A percentile compares a stretch with the other conserved stretches of the same genome.
phyloP scores from a whole-genome alignment of 176 grass and related monocot genomes.

The Luzula sylvatica region DNA sequence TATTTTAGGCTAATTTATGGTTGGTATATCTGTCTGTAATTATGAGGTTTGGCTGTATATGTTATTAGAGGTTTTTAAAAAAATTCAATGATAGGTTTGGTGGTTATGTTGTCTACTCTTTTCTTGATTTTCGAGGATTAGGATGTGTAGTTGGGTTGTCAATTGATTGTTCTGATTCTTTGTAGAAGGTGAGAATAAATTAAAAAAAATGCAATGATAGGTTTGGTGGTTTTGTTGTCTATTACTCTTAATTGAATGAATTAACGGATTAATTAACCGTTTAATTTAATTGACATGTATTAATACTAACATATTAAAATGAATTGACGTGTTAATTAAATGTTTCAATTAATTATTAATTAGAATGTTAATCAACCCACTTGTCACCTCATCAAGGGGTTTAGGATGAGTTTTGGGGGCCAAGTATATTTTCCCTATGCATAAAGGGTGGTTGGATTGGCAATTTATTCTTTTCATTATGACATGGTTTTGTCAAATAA shows the following conservation, averaged over 20 bases:
- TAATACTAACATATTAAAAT: too few species aligned
- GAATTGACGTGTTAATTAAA: too few species aligned
- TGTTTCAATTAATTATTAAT: too few species aligned
- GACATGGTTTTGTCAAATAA: too few species aligned
- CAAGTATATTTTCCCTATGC: too few species aligned
- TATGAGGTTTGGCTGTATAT: conserved; percentile 16
- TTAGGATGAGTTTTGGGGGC: too few species aligned
- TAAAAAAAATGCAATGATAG: background rate
- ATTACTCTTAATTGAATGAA: too few species aligned
- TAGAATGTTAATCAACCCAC: too few species aligned
- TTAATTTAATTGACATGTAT: too few species aligned
- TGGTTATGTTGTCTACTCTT: background rate
- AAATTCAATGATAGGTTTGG: conserved; percentile 4
- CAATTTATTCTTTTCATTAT: conserved; percentile 12
- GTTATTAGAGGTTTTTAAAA: conserved; percentile 8
- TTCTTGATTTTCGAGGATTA: conserved; percentile 2
- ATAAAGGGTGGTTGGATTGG: background rate
- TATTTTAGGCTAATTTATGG: conserved; percentile 3
- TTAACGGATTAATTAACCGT: too few species aligned
- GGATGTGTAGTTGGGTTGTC: conserved; percentile 19
- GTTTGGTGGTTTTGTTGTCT: conserved; percentile 6
- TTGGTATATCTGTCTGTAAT: conserved; percentile 4
- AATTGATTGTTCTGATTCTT: conserved; percentile 19
- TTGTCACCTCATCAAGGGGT: too few species aligned
- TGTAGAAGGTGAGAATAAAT: background rate